Conservation (phyloP, 768 basidiomycete species). For the Multifurca ochricompacta region DNA sequence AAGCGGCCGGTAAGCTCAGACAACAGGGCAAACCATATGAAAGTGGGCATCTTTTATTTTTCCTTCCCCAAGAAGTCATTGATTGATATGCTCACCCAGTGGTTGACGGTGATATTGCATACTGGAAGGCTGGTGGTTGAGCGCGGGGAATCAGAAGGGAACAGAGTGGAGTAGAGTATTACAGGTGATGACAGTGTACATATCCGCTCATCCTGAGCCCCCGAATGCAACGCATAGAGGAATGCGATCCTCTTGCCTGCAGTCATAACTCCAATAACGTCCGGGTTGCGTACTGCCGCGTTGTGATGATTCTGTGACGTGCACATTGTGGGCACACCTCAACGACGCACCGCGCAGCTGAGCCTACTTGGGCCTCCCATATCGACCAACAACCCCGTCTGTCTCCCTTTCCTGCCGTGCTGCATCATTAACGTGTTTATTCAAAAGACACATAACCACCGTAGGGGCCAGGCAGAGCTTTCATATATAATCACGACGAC, state of each 20-base stretch:
- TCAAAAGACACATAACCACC: too few relatives aligned
- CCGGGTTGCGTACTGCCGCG: not conserved
- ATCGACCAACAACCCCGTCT: too few relatives aligned
- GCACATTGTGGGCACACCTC: not conserved
- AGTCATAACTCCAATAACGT: not conserved
- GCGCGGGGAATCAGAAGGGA: not conserved
- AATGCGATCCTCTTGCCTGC: not conserved
- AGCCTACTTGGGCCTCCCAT: too few relatives aligned
- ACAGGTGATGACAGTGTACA: constrained; percentile 2
- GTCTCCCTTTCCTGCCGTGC: too few relatives aligned
- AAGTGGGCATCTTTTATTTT: constrained; percentile 42
- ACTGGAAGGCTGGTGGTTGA: constrained; percentile 76
- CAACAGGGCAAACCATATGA: constrained; percentile 98
- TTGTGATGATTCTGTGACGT: not conserved
- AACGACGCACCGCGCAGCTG: too few relatives aligned
- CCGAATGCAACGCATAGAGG: not conserved
- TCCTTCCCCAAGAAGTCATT: not conserved
- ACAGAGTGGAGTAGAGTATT: not conserved
- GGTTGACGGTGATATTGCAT: constrained; percentile 85
- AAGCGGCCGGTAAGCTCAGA: constrained; percentile 88
- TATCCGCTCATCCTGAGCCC: not conserved
- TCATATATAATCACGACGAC: too few relatives aligned
- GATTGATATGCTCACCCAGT: constrained; percentile 35
- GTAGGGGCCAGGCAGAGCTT: too few relatives aligned
- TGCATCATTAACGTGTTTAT: too few relatives aligned